Conservation (phyloP, 345 rosid species). For the Dipteronia dyeriana region DNA sequence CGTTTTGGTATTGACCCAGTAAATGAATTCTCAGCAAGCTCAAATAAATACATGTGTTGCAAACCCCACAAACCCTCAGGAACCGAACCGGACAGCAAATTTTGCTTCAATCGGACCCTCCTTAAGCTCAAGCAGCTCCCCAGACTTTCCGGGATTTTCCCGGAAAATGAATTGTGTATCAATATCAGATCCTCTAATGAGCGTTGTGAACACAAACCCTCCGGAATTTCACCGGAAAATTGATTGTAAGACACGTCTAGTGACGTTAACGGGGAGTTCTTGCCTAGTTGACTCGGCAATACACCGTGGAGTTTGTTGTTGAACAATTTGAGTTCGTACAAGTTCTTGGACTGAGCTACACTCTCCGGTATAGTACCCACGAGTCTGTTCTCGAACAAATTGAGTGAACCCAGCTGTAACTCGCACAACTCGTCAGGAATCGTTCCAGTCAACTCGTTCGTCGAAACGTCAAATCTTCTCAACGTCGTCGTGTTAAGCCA, state of each 20-base stretch:
- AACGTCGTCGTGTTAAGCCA: conserved; percentile 55
- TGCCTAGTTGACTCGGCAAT: conserved; percentile 68
- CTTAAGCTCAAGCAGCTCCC: conserved; percentile 62
- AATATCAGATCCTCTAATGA: conserved; percentile 53
- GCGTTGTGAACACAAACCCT: conserved; percentile 56
- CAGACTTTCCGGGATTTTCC: conserved; percentile 53
- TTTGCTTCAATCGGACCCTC: conserved; percentile 65
- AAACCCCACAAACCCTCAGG: conserved; percentile 76
- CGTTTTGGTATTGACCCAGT: conserved; percentile 46
- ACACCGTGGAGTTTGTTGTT: conserved; percentile 65
- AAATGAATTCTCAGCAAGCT: conserved; percentile 60
- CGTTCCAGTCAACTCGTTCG: conserved; percentile 57
- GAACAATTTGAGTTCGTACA: conserved; percentile 69
- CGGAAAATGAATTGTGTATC: conserved; percentile 68
- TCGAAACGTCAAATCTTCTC: conserved; percentile 62
- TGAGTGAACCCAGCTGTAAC: conserved; percentile 62
- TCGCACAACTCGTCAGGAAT: conserved; percentile 64
- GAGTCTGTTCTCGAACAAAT: conserved; percentile 62
- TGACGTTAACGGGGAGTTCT: conserved; percentile 46
- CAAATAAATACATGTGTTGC: conserved; percentile 62
- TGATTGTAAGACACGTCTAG: conserved; percentile 68
- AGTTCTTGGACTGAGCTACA: conserved; percentile 47
- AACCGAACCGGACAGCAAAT: conserved; percentile 55
- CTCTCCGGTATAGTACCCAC: conserved; percentile 69
- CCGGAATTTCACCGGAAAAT: conserved; percentile 67